Conservation (phyloP, 495 filamentous ascomycete genomes). For the Lasiosphaeriaceae sp. region DNA sequence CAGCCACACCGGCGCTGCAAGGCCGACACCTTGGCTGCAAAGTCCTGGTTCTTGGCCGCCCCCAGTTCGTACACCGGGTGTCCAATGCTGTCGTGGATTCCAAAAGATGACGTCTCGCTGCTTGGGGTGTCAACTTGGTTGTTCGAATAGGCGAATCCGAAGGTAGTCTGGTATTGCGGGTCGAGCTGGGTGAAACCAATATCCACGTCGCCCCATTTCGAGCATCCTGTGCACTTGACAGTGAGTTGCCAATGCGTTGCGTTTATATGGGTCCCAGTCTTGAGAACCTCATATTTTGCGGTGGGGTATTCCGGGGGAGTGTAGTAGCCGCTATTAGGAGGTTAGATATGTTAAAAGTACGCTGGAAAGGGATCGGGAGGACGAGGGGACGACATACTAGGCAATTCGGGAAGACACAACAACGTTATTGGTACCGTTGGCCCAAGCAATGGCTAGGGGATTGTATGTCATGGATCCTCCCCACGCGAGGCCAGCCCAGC, state of each 20-base stretch:
- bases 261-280: conserved; percentile 40
- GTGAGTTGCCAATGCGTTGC: conserved; percentile 45
- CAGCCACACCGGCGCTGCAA: background rate
- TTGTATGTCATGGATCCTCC: conserved; percentile 47
- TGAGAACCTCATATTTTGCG: conserved; percentile 37
- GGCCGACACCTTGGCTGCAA: conserved; percentile 19
- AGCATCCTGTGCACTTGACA: conserved; percentile 40
- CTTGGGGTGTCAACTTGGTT: conserved; percentile 33
- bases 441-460: conserved; percentile 42
- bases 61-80: conserved; percentile 41
- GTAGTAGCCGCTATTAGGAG: conserved; percentile 39
- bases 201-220: conserved; percentile 40
- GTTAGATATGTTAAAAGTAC: conserved; percentile 3
- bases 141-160: conserved; percentile 38
- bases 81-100: conserved; percentile 44
- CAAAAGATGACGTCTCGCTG: conserved; percentile 31
- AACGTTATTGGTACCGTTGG: conserved; percentile 34
- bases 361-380: no score
- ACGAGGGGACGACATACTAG: conserved; percentile 28
- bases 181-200: conserved; percentile 36
- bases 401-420: conserved; percentile 39
- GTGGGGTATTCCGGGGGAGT: conserved; percentile 30
- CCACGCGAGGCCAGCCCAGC: conserved; percentile 46
- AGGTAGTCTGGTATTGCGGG: conserved; percentile 29
- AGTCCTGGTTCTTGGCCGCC: conserved; percentile 24